Percentiles rank a stretch among this genome's conserved stretches.
These are phyloP conservation scores for Linanthus parryae DNA, from an alignment of 148 eudicot genomes.

Conservation along the genomic window DNA sequence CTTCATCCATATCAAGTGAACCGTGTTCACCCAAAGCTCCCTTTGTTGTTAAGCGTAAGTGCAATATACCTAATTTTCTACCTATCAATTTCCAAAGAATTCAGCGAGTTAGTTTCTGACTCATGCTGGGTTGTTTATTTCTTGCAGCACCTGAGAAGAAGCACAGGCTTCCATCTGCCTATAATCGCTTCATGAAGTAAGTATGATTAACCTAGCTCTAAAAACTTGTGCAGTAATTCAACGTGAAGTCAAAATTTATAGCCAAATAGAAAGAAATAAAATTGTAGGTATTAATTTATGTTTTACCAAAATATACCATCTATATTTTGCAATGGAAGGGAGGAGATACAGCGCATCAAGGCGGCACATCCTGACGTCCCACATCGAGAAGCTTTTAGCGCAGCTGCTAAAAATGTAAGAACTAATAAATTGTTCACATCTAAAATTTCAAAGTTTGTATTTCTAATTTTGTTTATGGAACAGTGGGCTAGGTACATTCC, in stretches of 20 bases:
- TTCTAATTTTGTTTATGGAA: background rate
- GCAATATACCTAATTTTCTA: background rate
- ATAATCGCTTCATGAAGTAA: conserved; percentile 98
- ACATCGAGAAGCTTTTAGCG: conserved; percentile 92
- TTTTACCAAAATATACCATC: too few relatives aligned
- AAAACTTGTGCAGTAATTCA: background rate
- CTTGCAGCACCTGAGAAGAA: conserved; percentile 98
- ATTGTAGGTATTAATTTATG: too few relatives aligned
- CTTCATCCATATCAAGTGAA: conserved; percentile 60
- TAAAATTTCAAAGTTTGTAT: background rate
- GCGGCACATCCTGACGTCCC: conserved; percentile 89
- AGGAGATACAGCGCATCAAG: conserved; percentile 97
- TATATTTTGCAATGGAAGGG: conserved; percentile 30
- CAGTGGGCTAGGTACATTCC: conserved; percentile 91
- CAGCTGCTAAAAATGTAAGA: conserved; percentile 90
- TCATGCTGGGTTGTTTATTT: conserved; percentile 2
- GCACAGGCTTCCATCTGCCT: conserved; percentile 96
- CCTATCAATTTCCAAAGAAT: background rate
- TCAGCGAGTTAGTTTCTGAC: background rate
- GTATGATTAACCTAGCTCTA: conserved; percentile 13
- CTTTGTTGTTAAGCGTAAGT: conserved; percentile 79
- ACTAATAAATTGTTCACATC: background rate
- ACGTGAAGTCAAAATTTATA: too few relatives aligned
- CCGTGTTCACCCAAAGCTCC: conserved; percentile 64
- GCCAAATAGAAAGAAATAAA: too few relatives aligned